Evolutionary conservation across 2,329 filamentous ascomycete species (phyloP).

Genomic region (Aspergillus novoparasiticus): DNA sequence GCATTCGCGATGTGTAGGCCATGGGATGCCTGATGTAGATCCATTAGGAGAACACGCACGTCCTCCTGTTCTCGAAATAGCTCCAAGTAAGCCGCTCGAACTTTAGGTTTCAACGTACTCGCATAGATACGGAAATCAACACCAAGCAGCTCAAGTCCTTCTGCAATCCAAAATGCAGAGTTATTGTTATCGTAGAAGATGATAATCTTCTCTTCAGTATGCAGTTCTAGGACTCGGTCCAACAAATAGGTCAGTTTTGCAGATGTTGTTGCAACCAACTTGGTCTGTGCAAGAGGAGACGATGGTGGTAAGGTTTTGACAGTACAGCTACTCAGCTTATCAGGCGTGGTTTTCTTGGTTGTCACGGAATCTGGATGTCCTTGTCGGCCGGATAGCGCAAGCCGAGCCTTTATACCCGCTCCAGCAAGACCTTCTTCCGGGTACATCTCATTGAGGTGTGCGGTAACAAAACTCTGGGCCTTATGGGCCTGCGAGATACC

Average conservation of each 20-base stretch:
- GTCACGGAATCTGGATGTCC: constrained; percentile 19
- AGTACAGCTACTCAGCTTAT: constrained; percentile 29
- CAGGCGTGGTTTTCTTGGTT: constrained; percentile 18
- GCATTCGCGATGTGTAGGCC: constrained; percentile 83
- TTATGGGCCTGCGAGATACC: constrained; percentile 59
- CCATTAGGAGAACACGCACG: constrained; percentile 83
- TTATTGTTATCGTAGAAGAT: constrained; percentile 92
- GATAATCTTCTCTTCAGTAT: constrained; percentile 78
- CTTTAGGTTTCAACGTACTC: constrained; percentile 58
- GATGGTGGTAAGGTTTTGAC: constrained; percentile 33
- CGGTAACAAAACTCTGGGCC: constrained; percentile 58
- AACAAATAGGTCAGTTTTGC: constrained; percentile 86
- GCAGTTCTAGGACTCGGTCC: constrained; percentile 68
- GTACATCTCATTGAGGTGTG: constrained; percentile 36
- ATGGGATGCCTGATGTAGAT: constrained; percentile 84
- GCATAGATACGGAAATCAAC: constrained; percentile 63
- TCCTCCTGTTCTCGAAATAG: constrained; percentile 71
- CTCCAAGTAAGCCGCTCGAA: constrained; percentile 73
- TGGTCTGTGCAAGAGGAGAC: constrained; percentile 61
- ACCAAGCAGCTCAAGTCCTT: constrained; percentile 73
- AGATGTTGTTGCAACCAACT: constrained; percentile 77
- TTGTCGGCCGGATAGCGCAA: constrained; percentile 28
- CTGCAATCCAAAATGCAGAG: constrained; percentile 80
- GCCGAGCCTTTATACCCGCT: constrained; percentile 42
- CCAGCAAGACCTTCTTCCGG: constrained; percentile 45